A percentile compares a stretch with the other conserved stretches of the same genome.
These are phyloP conservation scores for Pseudogymnoascus destructans DNA, from an alignment of 2,329 filamentous ascomycete species.

Conservation along the genomic window DNA sequence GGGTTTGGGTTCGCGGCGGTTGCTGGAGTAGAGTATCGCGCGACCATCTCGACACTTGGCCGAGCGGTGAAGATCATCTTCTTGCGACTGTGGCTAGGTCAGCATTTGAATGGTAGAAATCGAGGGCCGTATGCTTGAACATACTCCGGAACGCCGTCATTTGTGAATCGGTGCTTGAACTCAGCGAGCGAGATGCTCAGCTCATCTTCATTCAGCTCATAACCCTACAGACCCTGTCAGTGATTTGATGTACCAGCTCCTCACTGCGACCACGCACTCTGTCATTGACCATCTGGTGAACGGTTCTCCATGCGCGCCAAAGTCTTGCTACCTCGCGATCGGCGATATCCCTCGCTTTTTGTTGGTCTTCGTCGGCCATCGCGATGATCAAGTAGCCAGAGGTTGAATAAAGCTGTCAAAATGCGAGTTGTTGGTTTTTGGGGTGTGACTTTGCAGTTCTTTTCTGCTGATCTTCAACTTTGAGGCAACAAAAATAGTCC, in stretches of 20 bases:
- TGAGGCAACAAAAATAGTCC: slow-evolving; percentile 8
- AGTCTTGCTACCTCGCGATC: slow-evolving; percentile 46
- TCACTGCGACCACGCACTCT: slow-evolving; percentile 44
- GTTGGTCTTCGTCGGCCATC: slow-evolving; percentile 21
- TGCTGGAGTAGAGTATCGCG: slow-evolving; percentile 64
- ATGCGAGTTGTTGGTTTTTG: neutral
- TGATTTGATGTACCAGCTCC: slow-evolving; percentile 12
- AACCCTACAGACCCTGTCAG: slow-evolving; percentile 50
- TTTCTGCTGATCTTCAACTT: slow-evolving; percentile 4
- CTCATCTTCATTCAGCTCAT: slow-evolving; percentile 82
- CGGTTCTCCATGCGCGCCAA: slow-evolving; percentile 88
- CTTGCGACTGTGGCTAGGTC: slow-evolving; percentile 45
- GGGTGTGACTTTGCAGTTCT: neutral
- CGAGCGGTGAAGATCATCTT: slow-evolving; percentile 81
- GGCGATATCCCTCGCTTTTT: slow-evolving; percentile 24
- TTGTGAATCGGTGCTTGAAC: slow-evolving; percentile 61
- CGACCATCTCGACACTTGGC: slow-evolving; percentile 71
- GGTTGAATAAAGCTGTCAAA: neutral
- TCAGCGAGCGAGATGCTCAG: slow-evolving; percentile 73
- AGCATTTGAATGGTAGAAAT: slow-evolving; percentile 13
- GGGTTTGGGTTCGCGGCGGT: slow-evolving; percentile 58
- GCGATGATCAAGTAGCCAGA: slow-evolving; percentile 8
- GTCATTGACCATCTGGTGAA: slow-evolving; percentile 89
- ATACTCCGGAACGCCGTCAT: slow-evolving; percentile 67
- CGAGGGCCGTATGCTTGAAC: slow-evolving; percentile 22